Base-by-base conservation (phyloP, 2,329 filamentous ascomycete genomes). In the Fusarium annulatum region DNA sequence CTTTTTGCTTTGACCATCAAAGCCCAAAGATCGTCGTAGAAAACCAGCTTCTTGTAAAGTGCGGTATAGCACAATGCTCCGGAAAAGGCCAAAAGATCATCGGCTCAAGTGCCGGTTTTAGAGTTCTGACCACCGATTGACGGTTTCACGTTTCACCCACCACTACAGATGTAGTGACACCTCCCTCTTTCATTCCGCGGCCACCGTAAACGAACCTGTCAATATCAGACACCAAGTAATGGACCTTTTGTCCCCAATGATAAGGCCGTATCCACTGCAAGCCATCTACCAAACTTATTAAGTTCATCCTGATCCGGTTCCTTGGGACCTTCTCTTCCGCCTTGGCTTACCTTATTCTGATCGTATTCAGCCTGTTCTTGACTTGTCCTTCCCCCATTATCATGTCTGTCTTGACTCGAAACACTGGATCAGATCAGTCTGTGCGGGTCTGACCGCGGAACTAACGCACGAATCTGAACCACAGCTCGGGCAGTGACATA, bases 381-480 rank as follows among this genome's bases (percentile, higher is more conserved):
- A 34, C 30, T 42, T 56, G 30, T 12, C 23, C 9, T 7, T 36
- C 18, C 51, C 38, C 12, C 28, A 19, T 12, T 11, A 43, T 23
- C 59, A 34, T 58, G 49, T n/a, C 30, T 18, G 16, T 23, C 38
- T 33, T 39, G n/a, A 30, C 38, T 58, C 49, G 18, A 51, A 58
- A 34, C 45, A 18, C 42, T 18, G 30, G 3, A 58, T 58, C 33
- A 18, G 26, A 30, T 15, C 56, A 58, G 48, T 56, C 58, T 56
- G 48, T 61, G 51, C 49, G 39, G 30, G 59, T 58, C 59, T 61
- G 38, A 58, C 41, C 51, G 49, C 59, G 49, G 39, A 28, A 58
- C 51, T 36, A 38, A 28, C 19, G 19, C 23, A 39, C 34, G 10
- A 53, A 39, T 39, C 34, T 53, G 51, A 53, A 53, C 19, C 51